Evolutionary conservation across 441 rosid species (phyloP).

Genomic region (Euphorbia corollata): DNA sequence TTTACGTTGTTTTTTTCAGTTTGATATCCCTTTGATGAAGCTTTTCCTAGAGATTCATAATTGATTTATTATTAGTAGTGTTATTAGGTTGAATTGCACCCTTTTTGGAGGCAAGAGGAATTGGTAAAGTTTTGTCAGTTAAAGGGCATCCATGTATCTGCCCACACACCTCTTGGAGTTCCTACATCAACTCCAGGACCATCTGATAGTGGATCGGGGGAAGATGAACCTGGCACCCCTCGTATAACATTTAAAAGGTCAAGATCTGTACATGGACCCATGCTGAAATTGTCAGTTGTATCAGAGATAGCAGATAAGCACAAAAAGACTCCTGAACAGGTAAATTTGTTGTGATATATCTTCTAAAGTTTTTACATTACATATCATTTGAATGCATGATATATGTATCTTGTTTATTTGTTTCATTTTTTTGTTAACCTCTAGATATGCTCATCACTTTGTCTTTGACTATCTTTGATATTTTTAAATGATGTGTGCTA

Average conservation of each 20-base stretch:
- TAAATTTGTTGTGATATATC: slow-evolving; percentile 14
- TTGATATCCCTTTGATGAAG: neutral
- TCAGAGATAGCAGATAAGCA: slow-evolving; percentile 43
- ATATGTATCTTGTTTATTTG: neutral
- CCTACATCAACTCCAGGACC: slow-evolving; percentile 45
- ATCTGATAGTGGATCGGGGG: slow-evolving; percentile 55
- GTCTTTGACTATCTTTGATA: neutral
- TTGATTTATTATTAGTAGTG: slow-evolving; percentile 15
- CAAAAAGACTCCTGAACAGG: slow-evolving; percentile 57
- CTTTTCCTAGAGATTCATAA: slow-evolving; percentile 13
- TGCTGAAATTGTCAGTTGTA: slow-evolving; percentile 52
- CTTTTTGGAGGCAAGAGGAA: slow-evolving; percentile 64
- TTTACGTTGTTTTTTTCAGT: neutral
- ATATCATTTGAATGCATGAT: neutral
- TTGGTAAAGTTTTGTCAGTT: slow-evolving; percentile 49
- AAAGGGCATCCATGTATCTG: slow-evolving; percentile 57
- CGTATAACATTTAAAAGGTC: slow-evolving; percentile 54
- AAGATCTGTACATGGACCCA: slow-evolving; percentile 57
- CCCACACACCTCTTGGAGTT: slow-evolving; percentile 58
- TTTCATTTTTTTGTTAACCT: neutral
- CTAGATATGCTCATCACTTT: neutral
- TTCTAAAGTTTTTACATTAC: neutral
- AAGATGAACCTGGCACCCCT: slow-evolving; percentile 60
- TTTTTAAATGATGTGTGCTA: too few species aligned
- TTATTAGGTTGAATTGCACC: slow-evolving; percentile 52